Percentiles rank a stretch among this genome's conserved stretches.
Conservation (phyloP, 1,139 yeast species). For the Candida sanyaensis region DNA sequence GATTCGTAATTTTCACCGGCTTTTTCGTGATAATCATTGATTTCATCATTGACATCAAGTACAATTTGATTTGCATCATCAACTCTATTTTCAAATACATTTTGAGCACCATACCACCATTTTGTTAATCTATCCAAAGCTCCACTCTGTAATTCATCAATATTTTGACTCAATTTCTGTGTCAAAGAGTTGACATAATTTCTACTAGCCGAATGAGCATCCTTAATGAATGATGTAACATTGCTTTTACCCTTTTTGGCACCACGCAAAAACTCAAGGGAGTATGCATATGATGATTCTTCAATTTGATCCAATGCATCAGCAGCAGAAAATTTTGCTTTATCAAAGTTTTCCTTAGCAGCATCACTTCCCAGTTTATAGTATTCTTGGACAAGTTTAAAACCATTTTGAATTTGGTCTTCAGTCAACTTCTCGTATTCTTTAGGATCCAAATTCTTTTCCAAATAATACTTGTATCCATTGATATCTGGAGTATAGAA, state of each 20-base stretch:
- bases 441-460: constrained; percentile 9
- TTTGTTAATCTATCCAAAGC: constrained; percentile 1
- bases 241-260: constrained; percentile 15
- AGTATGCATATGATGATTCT: constrained; percentile 23
- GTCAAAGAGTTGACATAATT: constrained; percentile 11
- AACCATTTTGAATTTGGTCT: constrained; percentile 21
- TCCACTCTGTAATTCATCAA: constrained; percentile 7
- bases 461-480: constrained; percentile 18
- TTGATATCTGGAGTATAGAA: constrained; percentile 20
- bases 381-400: constrained; percentile 36
- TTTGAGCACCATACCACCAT: constrained; percentile 7
- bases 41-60: not conserved
- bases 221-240: constrained; percentile 16
- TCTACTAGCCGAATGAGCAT: constrained; percentile 20
- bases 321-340: constrained; percentile 20
- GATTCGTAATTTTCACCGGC: not conserved
- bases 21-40: not conserved
- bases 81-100: not conserved
- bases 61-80: constrained; percentile 5
- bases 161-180: constrained; percentile 10
- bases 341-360: constrained; percentile 24
- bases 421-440: constrained; percentile 19
- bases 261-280: constrained; percentile 16
- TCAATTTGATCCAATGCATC: constrained; percentile 24
- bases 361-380: constrained; percentile 39